Percentiles rank a stretch among this genome's conserved stretches.
These are phyloP conservation scores for Diaporthe citri DNA, from an alignment of 2,329 filamentous ascomycete genomes.

Conservation along the genomic window DNA sequence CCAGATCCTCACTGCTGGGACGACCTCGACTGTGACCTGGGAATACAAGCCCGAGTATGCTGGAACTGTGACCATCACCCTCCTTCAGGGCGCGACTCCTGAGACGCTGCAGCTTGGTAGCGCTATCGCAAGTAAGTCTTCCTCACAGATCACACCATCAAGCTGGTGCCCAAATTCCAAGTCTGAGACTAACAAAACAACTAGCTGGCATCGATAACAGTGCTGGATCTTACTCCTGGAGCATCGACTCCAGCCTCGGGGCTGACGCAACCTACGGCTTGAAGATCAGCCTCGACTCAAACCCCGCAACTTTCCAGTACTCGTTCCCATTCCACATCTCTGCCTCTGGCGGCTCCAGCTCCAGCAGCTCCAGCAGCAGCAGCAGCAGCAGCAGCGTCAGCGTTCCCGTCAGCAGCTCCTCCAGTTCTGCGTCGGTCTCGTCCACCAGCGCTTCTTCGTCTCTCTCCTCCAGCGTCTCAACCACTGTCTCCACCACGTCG, in stretches of 20 bases:
- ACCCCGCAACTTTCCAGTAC: constrained; percentile 69
- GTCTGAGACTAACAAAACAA: constrained; percentile 23
- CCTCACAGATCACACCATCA: no score
- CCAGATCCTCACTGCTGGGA: constrained; percentile 61
- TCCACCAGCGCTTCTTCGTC: constrained; percentile 35
- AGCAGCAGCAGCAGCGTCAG: constrained; percentile 42
- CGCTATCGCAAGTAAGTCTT: constrained; percentile 64
- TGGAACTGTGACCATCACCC: constrained; percentile 62
- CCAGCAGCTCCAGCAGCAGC: constrained; percentile 41
- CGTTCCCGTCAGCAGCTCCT: constrained; percentile 45
- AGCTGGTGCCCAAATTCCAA: background rate
- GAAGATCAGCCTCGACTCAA: constrained; percentile 62
- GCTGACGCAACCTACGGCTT: constrained; percentile 67
- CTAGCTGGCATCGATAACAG: constrained; percentile 62
- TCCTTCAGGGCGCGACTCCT: constrained; percentile 65
- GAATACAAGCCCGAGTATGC: constrained; percentile 54
- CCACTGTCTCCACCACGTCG: constrained; percentile 44
- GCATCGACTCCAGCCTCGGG: constrained; percentile 60
- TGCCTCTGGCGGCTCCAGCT: constrained; percentile 44
- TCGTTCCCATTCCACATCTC: constrained; percentile 71
- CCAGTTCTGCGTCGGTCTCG: constrained; percentile 42
- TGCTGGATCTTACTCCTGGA: constrained; percentile 62
- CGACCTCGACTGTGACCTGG: constrained; percentile 66
- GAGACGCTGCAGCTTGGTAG: constrained; percentile 55
- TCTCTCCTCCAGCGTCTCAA: constrained; percentile 28